phyloP scores from a whole-genome alignment of 2,329 filamentous ascomycete genomes.

The Malbranchea zuffiana region DNA sequence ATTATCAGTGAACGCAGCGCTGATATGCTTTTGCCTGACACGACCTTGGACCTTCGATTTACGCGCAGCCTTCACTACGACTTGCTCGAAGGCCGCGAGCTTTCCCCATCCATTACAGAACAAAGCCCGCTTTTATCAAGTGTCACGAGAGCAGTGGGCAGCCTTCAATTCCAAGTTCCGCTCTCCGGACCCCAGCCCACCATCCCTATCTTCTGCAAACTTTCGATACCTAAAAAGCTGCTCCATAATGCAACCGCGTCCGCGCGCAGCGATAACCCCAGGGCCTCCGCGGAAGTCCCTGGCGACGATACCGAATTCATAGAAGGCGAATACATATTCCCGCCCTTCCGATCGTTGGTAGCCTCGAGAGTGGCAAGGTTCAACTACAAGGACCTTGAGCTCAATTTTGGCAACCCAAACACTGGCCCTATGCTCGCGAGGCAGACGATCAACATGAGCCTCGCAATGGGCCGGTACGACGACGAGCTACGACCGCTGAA shows the following conservation, averaged over 20 bases:
- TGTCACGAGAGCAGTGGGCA: conserved; percentile 18
- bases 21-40: conserved; percentile 33
- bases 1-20: conserved; percentile 24
- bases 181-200: conserved; percentile 11
- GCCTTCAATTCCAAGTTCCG: conserved; percentile 15
- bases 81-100: conserved; percentile 14
- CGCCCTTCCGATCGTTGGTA: conserved; percentile 23
- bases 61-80: conserved; percentile 25
- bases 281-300: background rate
- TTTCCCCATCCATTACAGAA: conserved; percentile 7
- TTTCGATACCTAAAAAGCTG: conserved; percentile 23
- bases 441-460: conserved; percentile 23
- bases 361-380: conserved; percentile 24
- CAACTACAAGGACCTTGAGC: conserved; percentile 23
- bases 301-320: conserved; percentile 10
- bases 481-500: conserved; percentile 9
- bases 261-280: background rate
- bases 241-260: conserved; percentile 6
- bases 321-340: conserved; percentile 27
- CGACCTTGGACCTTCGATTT: conserved; percentile 30
- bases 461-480: conserved; percentile 19
- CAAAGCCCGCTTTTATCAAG: conserved; percentile 13
- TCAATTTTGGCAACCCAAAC: conserved; percentile 25
- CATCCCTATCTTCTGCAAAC: conserved; percentile 24
- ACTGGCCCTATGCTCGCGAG: conserved; percentile 25